phyloP scores from a whole-genome alignment of 805 yeast species.

The Kodamaea neixiangensis region DNA sequence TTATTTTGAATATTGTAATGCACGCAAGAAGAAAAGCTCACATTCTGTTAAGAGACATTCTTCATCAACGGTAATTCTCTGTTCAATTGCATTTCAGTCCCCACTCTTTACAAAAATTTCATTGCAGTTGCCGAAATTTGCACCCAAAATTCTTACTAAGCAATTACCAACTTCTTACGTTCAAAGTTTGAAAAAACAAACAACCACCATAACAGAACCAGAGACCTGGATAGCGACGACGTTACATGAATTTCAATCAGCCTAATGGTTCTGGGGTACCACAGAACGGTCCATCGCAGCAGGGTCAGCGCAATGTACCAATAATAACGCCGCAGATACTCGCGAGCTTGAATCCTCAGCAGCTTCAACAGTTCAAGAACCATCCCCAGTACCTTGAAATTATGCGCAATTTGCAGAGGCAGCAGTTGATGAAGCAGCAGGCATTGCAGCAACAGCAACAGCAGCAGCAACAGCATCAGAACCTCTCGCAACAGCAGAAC shows the following conservation, averaged over 20 bases:
- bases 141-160: neutral
- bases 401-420: conserved; percentile 42
- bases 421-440: conserved; percentile 41
- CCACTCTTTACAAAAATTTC: neutral
- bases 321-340: conserved; percentile 27
- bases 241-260: conserved; percentile 18
- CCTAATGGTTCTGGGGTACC: conserved; percentile 20
- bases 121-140: neutral
- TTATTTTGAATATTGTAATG: too few relatives aligned
- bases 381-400: conserved; percentile 47
- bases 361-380: conserved; percentile 41
- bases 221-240: neutral
- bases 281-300: conserved; percentile 14
- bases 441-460: conserved; percentile 6
- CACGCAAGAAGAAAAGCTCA: too few relatives aligned
- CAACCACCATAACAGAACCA: neutral
- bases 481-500: neutral
- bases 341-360: conserved; percentile 40
- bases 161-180: neutral
- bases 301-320: conserved; percentile 21
- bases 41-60: too few relatives aligned
- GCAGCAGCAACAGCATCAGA: neutral
- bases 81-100: too few relatives aligned
- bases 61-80: too few relatives aligned
- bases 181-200: neutral